Evolutionary conservation across 768 basidiomycete species (phyloP).

Genomic region (Naematelia encephala): DNA sequence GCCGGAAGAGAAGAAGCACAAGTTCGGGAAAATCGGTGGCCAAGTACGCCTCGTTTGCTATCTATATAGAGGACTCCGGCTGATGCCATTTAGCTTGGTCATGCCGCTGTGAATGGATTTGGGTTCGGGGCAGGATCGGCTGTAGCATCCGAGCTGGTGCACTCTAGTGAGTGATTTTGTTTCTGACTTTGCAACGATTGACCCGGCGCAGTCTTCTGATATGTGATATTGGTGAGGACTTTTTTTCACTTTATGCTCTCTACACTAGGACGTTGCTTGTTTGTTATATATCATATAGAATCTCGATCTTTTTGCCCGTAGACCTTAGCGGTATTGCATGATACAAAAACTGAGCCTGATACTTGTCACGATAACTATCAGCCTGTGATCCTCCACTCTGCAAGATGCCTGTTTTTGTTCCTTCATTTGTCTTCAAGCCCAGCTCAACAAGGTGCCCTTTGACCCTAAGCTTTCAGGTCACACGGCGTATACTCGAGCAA

Average conservation of each 20-base stretch:
- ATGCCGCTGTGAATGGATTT: constrained; percentile 24
- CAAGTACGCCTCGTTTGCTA: constrained; percentile 18
- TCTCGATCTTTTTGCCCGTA: too few species aligned
- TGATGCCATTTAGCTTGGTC: constrained; percentile 17
- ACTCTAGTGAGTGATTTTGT: constrained; percentile 20
- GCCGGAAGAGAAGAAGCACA: constrained; percentile 24
- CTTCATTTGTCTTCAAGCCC: neutral
- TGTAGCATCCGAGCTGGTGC: constrained; percentile 22
- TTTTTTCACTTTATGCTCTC: too few species aligned
- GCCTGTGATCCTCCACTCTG: neutral
- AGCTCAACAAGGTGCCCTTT: neutral
- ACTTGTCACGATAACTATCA: neutral
- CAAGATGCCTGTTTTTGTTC: neutral
- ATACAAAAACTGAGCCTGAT: neutral
- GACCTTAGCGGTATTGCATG: neutral
- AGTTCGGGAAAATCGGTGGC: constrained; percentile 38
- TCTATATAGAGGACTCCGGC: neutral
- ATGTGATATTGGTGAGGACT: too few species aligned
- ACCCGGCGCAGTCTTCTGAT: constrained; percentile 5
- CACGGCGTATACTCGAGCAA: neutral
- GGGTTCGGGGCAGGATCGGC: constrained; percentile 36
- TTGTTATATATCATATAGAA: neutral
- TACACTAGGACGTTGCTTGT: too few species aligned
- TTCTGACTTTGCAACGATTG: neutral
- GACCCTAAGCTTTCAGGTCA: neutral